Evolutionary conservation across 257 asterid species (phyloP), one percentile per base, ranked within the genome.

Genomic region (Cynanchum wilfordii): DNA sequence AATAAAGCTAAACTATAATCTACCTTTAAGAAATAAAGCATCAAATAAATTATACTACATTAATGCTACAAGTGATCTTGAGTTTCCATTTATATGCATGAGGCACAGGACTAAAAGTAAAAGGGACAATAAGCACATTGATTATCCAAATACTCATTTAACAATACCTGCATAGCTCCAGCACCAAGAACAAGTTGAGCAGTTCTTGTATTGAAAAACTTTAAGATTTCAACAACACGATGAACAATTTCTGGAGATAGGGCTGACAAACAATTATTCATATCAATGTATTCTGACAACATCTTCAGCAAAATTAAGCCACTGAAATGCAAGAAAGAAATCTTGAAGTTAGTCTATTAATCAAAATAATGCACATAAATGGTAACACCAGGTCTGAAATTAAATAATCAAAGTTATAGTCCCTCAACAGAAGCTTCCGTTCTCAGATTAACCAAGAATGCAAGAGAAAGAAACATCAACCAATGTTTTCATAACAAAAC

Each of bases 111-210:
- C 22, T 64, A 36, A 19, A 36, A 64, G 17, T 19, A 9, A 27
- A 38, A 13, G 24, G 50, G 10, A 64, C 2, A 47, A 19, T 19
- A 20, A 64, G 16, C 10, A 8, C 16, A 36, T 20, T 10, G 10
- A 64, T 36, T 27, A 59, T 44, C 62, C 67, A 30, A 44, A 74
- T 64, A 58, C 45, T 67, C 12, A 51, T 13, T 50, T 4, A 68
- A 70, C 47, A 59, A 59, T 80, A 94, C 99, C 99, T 94, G 99
- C 81, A 94, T 91, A 76, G 99, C 99, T 82, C 93, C 96, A 24
- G 99, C 99, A 68, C 99, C 99, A 73, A 94, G 99, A 79, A 94
- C 99, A 81, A 94, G 99, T 81, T 91, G 99, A 74, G 95, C 92
- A 3, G 99, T 87, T 82, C 98, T 89, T 50, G 99, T 88, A 78